These are phyloP conservation scores for Pelomyxa schiedti DNA, from an alignment of 78 protist species.

Conservation along the genomic window DNA sequence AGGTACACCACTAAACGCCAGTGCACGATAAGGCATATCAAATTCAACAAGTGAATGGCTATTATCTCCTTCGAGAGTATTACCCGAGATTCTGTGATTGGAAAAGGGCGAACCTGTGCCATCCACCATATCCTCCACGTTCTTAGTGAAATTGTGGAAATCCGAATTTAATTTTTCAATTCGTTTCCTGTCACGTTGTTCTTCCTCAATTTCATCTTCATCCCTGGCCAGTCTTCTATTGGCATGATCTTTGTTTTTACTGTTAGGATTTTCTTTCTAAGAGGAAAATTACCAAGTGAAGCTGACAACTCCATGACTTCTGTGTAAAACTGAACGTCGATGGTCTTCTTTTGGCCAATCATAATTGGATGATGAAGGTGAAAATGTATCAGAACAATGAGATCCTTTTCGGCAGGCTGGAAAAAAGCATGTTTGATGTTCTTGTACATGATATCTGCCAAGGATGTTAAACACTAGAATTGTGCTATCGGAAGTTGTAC, in stretches of 20 bases:
- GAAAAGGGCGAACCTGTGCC: background rate
- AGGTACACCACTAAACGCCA: constrained; percentile 86
- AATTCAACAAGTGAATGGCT: constrained; percentile 54
- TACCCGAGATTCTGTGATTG: constrained; percentile 2
- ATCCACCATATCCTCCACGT: constrained; percentile 25
- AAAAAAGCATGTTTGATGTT: constrained; percentile 84
- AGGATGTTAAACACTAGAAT: too few species aligned
- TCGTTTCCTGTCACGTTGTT: constrained; percentile 60
- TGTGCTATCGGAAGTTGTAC: constrained; percentile 2
- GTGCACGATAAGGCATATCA: constrained; percentile 77
- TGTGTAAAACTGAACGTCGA: constrained; percentile 81
- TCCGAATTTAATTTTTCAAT: constrained; percentile 54
- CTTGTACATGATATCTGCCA: constrained; percentile 68
- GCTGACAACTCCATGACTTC: constrained; percentile 54
- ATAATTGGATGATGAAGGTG: constrained; percentile 78
- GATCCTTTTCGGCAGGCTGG: constrained; percentile 78
- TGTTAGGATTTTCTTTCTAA: constrained; percentile 22
- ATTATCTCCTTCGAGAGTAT: too few species aligned
- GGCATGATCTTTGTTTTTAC: too few species aligned
- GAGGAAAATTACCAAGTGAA: background rate
- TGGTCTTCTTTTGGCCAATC: constrained; percentile 80
- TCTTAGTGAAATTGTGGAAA: constrained; percentile 40
- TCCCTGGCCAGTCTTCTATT: constrained; percentile 23
- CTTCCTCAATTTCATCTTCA: constrained; percentile 76
- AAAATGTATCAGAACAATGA: constrained; percentile 75